Evolutionary conservation across 345 rosid genomes (phyloP), one percentile per base, ranked within the genome.

Genomic region (Hypericum perforatum): DNA sequence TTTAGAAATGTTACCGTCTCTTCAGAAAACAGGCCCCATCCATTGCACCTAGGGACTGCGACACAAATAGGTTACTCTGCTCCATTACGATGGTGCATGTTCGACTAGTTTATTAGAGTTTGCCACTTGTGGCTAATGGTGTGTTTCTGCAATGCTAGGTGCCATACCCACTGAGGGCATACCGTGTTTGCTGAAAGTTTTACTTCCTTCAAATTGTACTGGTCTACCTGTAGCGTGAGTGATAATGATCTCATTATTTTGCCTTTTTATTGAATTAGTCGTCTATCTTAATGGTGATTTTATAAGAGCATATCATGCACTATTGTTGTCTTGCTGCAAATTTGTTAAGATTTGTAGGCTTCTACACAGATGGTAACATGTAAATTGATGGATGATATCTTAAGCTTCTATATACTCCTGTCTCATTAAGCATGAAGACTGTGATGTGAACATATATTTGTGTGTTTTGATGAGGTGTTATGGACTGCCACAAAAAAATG

Each of bases 111-210:
- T 14, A 53, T 40, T 54, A n/a, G 5, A 45, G 8, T 16, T 12
- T 45, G 16, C 22, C 8, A 11, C 5, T 52, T 52, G 16, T 56
- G 38, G 63, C 40, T 50, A 53, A 42, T 14, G 41, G 47, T 40
- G 11, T 58, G 45, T 54, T 15, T 62, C 39, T 54, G 32, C 47
- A 36, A 14, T 58, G 61, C 44, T 64, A 87, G 98, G 98, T 73
- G 95, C 77, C 66, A 74, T 91, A 70, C 86, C 87, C 44, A 85
- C 96, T 5, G 98, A 91, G 68, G 98, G 98, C 61, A 87, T 91
- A 69, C 98, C 98, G 64, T 87, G 81, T 72, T 72, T 91, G 69
- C 75, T 87, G 75, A 91, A 81, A 80, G 96, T 91, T 57, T 59
- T 91, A 65, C 95, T 91, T 59, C 98, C 98, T 54, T 70, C 82